phyloP scores from a whole-genome alignment of 1,284 basidiomycete species.

The Cutaneotrichosporon arboriforme region DNA sequence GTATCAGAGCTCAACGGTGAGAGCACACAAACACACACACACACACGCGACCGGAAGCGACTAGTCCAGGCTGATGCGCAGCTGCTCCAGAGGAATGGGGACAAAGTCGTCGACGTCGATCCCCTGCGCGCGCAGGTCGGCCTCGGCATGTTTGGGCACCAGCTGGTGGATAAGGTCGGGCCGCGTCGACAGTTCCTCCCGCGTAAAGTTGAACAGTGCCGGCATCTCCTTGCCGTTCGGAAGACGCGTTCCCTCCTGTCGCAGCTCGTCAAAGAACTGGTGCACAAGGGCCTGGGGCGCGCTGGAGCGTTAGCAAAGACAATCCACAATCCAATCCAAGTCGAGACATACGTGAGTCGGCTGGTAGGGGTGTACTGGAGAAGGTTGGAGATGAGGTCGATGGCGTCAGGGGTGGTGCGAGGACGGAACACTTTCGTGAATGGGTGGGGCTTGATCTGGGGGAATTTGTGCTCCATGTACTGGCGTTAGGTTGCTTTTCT shows the following conservation, averaged over 20 bases:
- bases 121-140: constrained; percentile 74
- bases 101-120: constrained; percentile 88
- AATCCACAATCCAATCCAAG: too few species aligned
- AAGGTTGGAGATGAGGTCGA: constrained; percentile 89
- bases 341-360: constrained; percentile 58
- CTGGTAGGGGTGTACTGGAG: constrained; percentile 96
- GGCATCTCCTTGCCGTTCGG: constrained; percentile 96
- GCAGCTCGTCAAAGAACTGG: constrained; percentile 95
- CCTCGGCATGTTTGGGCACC: constrained; percentile 83
- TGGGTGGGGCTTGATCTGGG: constrained; percentile 96
- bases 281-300: constrained; percentile 92
- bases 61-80: constrained; percentile 77
- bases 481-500: constrained; percentile 37
- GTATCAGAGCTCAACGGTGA: constrained; percentile 3
- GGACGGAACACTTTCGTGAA: constrained; percentile 98
- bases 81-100: constrained; percentile 87
- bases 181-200: constrained; percentile 92
- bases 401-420: constrained; percentile 90
- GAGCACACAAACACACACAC: neutral
- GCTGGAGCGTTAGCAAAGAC: constrained; percentile 19
- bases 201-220: constrained; percentile 89
- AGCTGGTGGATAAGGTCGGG: constrained; percentile 88
- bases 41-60: neutral
- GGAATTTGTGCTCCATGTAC: constrained; percentile 99
- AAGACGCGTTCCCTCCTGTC: constrained; percentile 82